These are phyloP conservation scores for Cordyceps javanica DNA, from an alignment of 2,329 filamentous ascomycete species.

Conservation along the genomic window DNA sequence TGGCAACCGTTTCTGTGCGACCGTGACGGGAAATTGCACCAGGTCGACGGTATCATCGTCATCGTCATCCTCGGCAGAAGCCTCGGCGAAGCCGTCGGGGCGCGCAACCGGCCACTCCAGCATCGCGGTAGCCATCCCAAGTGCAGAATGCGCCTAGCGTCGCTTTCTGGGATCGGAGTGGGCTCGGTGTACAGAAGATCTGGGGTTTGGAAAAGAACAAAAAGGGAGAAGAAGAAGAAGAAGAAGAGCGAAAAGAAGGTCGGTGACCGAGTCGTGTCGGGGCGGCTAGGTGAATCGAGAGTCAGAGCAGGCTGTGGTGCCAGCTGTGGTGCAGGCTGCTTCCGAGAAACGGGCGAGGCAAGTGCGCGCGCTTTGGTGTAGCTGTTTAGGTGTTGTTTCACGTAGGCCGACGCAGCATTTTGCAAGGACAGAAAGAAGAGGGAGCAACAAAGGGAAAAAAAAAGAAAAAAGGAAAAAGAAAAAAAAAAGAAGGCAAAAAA, in stretches of 20 bases:
- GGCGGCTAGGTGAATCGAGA: not conserved
- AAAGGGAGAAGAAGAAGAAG: not conserved
- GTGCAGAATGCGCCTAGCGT: not conserved
- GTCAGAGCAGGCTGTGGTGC: not conserved
- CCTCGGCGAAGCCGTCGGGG: not conserved
- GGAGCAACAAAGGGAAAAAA: not conserved
- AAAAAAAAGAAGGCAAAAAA: not conserved
- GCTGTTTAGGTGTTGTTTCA: not conserved
- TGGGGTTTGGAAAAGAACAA: not conserved
- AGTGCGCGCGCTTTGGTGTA: not conserved
- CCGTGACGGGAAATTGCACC: not conserved
- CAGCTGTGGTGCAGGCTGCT: not conserved
- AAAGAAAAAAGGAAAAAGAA: not conserved
- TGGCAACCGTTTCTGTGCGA: not conserved
- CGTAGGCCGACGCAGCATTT: not conserved
- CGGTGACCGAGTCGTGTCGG: not conserved
- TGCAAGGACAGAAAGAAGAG: too few species aligned
- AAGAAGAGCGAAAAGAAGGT: not conserved
- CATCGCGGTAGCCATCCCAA: not conserved
- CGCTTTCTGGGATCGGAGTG: not conserved
- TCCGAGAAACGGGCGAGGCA: not conserved
- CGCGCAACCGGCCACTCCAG: conserved; percentile 1
- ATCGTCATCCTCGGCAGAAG: not conserved
- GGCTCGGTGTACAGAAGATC: not conserved
- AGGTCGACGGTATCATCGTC: conserved; percentile 6